Percentiles rank a stretch among this genome's conserved stretches.
These are phyloP conservation scores for Scedosporium apiospermum DNA, from an alignment of 2,329 filamentous ascomycete genomes.

Conservation along the genomic window DNA sequence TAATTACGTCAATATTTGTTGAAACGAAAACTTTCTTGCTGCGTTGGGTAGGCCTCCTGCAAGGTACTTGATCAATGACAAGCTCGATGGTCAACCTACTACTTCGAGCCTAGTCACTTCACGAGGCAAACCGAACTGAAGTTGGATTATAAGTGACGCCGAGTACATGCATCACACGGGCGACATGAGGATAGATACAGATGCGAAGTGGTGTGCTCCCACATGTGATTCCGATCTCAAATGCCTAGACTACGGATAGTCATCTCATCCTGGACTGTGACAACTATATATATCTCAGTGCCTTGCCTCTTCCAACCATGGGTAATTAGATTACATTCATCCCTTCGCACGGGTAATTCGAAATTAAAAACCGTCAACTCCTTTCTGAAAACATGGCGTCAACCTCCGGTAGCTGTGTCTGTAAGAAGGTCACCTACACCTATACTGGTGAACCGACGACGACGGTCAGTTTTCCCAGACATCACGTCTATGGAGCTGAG, in stretches of 20 bases:
- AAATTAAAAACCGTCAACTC: conserved; percentile 15
- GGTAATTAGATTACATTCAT: background rate
- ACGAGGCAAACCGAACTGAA: background rate
- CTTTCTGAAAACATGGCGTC: conserved; percentile 51
- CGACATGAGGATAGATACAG: background rate
- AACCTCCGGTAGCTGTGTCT: conserved; percentile 55
- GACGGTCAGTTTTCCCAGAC: background rate
- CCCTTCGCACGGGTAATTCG: background rate
- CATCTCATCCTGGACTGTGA: background rate
- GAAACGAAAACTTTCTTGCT: background rate
- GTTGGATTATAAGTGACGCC: background rate
- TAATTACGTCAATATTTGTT: background rate
- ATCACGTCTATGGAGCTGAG: background rate
- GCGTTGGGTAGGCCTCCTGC: background rate
- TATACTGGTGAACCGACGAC: background rate
- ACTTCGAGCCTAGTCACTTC: background rate
- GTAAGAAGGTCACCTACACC: conserved; percentile 34
- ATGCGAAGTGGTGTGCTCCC: background rate
- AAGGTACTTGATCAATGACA: background rate
- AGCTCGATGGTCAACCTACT: background rate
- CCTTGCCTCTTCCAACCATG: background rate
- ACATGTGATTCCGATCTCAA: background rate
- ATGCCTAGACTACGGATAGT: background rate
- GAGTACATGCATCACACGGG: background rate
- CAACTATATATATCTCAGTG: background rate